These are phyloP conservation scores for Pueraria montana DNA, from an alignment of 306 rosid genomes.

Conservation along the genomic window DNA sequence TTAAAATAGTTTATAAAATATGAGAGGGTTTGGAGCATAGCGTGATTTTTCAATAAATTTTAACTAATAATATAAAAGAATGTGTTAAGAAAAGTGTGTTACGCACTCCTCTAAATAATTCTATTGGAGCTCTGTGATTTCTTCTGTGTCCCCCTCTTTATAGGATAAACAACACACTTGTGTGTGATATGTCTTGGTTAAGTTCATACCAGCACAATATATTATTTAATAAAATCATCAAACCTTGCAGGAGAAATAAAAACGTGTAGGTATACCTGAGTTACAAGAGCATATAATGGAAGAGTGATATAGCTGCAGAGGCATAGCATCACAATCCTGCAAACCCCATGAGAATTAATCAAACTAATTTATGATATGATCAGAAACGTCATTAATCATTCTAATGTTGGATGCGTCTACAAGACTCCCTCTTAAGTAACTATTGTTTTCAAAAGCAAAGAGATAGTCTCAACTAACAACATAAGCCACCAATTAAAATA, in stretches of 20 bases:
- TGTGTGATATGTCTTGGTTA: no score
- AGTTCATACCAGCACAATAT: background rate
- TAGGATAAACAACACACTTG: no score
- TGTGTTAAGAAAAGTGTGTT: no score
- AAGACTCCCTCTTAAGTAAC: background rate
- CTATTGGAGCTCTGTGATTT: no score
- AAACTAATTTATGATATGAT: background rate
- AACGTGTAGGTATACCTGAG: constrained; percentile 71
- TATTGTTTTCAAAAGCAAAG: constrained; percentile 4
- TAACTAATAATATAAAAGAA: no score
- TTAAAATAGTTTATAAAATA: no score
- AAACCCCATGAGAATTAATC: constrained; percentile 30
- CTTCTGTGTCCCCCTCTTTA: no score
- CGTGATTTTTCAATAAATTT: no score
- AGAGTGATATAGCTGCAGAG: constrained; percentile 93
- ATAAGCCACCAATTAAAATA: background rate
- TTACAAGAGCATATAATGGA: constrained; percentile 90
- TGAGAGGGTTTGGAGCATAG: no score
- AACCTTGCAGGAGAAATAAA: background rate
- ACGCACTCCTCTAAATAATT: no score
- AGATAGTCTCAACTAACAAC: constrained; percentile 25
- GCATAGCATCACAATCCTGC: constrained; percentile 68
- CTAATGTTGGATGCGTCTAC: background rate
- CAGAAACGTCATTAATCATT: constrained; percentile 25
- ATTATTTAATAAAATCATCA: background rate